A percentile compares a stretch with the other conserved stretches of the same genome.
Evolutionary conservation across 73 alveolate genomes (phyloP).

Genomic region (Paramecium caudatum): DNA sequence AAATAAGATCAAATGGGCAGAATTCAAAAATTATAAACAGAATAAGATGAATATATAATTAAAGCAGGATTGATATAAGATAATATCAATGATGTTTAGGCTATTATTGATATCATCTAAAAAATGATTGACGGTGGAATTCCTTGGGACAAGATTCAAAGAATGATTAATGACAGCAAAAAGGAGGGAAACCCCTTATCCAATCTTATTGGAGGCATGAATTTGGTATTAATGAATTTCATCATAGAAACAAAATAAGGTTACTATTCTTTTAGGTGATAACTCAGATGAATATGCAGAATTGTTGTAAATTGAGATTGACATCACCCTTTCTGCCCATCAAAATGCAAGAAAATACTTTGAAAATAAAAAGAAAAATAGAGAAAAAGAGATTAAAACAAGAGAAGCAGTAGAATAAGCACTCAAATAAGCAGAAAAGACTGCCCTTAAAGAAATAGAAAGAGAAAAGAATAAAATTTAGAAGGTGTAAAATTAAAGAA

Average conservation of each 20-base stretch:
- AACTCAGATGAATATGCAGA: constrained; percentile 72
- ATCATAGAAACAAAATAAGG: constrained; percentile 75
- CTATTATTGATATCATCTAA: constrained; percentile 82
- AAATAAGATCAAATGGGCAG: constrained; percentile 88
- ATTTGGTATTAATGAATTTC: constrained; percentile 65
- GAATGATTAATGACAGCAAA: constrained; percentile 91
- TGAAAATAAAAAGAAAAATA: constrained; percentile 84
- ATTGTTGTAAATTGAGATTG: constrained; percentile 76
- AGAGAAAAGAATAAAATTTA: constrained; percentile 79
- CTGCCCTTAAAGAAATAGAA: constrained; percentile 84
- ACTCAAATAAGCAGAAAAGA: constrained; percentile 87
- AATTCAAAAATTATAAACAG: constrained; percentile 83
- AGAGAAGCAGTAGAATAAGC: constrained; percentile 85
- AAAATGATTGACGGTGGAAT: constrained; percentile 83
- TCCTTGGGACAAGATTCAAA: constrained; percentile 87
- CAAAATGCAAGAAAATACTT: constrained; percentile 85
- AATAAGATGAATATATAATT: constrained; percentile 82
- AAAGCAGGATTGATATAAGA: constrained; percentile 87
- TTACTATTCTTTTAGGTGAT: constrained; percentile 80
- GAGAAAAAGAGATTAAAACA: constrained; percentile 85
- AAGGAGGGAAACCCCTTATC: constrained; percentile 92
- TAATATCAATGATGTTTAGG: constrained; percentile 83
- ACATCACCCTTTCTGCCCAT: constrained; percentile 82
- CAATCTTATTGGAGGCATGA: constrained; percentile 80
- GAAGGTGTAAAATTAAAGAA: constrained; percentile 81